Evolutionary conservation across 805 yeast genomes (phyloP), one percentile per base, ranked within the genome.

Genomic region (Yamadazyma kitorensis): DNA sequence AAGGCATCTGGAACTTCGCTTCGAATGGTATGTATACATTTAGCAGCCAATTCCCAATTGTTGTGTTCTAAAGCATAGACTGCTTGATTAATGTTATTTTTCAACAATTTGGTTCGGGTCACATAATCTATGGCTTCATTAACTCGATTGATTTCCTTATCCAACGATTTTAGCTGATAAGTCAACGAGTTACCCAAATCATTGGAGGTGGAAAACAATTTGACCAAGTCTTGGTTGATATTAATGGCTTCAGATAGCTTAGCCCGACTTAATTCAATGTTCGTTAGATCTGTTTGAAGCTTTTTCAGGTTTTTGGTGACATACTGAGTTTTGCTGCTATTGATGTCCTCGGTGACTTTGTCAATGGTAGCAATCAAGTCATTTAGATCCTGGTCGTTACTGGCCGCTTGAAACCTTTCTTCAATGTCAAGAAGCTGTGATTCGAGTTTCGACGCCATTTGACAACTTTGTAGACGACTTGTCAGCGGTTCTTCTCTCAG

Each of bases 11-110:
- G 86, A 24, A 91, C 59, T 37, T 61, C 51, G 19, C 52, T 44
- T 16, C 47, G 53, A 24, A 67, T 56, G 7, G 57, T 55, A 34
- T 56, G 45, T 4, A 88, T 82, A 12, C 87, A 74, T 34, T 64
- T 64, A 0, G 96, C 91, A 1, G 95, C 96, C n/a, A 74, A 54
- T 18, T 73, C 76, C 85, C 93, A 87, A 46, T 86, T 76, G 19
- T 72, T 59, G 20, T 74, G 73, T 22, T 77, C 81, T 34, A 91
- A 70, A 4, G 95, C 85, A 31, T 75, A 74, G 48, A 78, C 64
- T 5, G 86, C 82, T 35, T 79, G 78, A 26, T 74, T 67, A 8
- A 91, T 72, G 45, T 79, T 77, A 20, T 70, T 70, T 49, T 83
- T 83, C 40, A 91, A 61, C n/a, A 69, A 56, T 40, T 81, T 79